Evolutionary conservation across 441 rosid genomes (phyloP).

Genomic region (Monsonia emarginata): DNA sequence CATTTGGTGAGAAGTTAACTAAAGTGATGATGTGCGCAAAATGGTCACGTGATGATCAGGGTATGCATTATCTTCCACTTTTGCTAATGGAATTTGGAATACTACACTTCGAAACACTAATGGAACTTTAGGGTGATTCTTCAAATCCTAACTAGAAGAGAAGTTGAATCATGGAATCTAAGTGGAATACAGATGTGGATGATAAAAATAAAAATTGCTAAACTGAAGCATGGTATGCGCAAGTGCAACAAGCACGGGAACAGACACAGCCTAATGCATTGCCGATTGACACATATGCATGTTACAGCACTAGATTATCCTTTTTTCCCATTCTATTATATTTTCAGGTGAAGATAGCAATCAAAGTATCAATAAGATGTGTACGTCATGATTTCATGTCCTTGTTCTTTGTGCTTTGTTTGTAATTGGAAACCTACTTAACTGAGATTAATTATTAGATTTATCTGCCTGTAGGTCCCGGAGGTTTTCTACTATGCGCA

Average conservation of each 20-base stretch:
- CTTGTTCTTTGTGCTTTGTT: neutral
- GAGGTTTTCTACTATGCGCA: slow-evolving; percentile 69
- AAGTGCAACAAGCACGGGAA: neutral
- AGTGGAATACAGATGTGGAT: neutral
- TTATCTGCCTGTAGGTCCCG: slow-evolving; percentile 36
- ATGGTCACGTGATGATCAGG: neutral
- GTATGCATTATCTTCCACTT: neutral
- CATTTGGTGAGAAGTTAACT: neutral
- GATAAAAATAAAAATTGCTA: neutral
- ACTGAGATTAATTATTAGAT: neutral
- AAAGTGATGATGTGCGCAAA: neutral
- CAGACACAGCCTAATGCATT: neutral
- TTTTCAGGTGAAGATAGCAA: neutral
- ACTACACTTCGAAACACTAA: neutral
- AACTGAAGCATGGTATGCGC: neutral
- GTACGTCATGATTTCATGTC: neutral
- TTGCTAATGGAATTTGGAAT: neutral
- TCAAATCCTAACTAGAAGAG: neutral
- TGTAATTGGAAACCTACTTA: neutral
- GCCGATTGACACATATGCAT: neutral
- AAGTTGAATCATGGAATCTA: neutral
- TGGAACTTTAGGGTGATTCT: neutral
- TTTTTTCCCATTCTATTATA: neutral
- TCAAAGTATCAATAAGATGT: neutral
- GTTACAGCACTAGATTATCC: neutral